Conservation (phyloP, 345 rosid genomes). For the Citrus sp. region DNA sequence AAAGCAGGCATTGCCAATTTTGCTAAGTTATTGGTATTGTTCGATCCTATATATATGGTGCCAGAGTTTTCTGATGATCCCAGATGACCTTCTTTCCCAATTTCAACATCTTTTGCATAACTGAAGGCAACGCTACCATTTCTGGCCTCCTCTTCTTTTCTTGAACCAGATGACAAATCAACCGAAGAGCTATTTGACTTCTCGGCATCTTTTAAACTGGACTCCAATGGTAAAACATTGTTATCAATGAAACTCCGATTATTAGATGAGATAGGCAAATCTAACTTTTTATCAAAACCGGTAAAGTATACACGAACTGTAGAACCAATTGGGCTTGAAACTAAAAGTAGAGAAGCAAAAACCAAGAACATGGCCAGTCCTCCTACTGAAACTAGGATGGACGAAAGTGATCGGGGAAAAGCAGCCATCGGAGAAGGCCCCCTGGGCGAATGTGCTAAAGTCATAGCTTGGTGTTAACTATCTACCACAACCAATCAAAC, state of each 20-base stretch:
- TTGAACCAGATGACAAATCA: slow-evolving; percentile 1
- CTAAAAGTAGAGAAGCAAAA: slow-evolving; percentile 60
- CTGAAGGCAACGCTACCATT: slow-evolving; percentile 21
- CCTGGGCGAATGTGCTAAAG: slow-evolving; percentile 53
- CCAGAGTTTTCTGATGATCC: slow-evolving; percentile 7
- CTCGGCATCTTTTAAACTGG: slow-evolving; percentile 11
- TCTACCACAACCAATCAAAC: neutral
- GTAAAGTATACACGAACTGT: slow-evolving; percentile 55
- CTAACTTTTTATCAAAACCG: slow-evolving; percentile 42
- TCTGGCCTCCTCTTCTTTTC: slow-evolving; percentile 19
- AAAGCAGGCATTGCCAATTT: slow-evolving; percentile 14
- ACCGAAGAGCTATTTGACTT: slow-evolving; percentile 7
- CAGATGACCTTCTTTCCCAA: neutral
- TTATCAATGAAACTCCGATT: slow-evolving; percentile 12
- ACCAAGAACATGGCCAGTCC: slow-evolving; percentile 64
- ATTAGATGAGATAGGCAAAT: slow-evolving; percentile 16
- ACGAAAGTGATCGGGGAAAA: slow-evolving; percentile 55
- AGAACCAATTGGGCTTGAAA: slow-evolving; percentile 57
- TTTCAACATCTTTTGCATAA: slow-evolving; percentile 11
- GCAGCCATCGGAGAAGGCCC: slow-evolving; percentile 32
- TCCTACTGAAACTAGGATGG: slow-evolving; percentile 53
- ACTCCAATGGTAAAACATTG: slow-evolving; percentile 9
- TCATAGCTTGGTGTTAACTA: slow-evolving; percentile 35
- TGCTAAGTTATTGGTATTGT: slow-evolving; percentile 10
- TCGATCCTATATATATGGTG: slow-evolving; percentile 18